Conservation (phyloP, 805 yeast species). For the Zygotorulaspora chibaensis region DNA sequence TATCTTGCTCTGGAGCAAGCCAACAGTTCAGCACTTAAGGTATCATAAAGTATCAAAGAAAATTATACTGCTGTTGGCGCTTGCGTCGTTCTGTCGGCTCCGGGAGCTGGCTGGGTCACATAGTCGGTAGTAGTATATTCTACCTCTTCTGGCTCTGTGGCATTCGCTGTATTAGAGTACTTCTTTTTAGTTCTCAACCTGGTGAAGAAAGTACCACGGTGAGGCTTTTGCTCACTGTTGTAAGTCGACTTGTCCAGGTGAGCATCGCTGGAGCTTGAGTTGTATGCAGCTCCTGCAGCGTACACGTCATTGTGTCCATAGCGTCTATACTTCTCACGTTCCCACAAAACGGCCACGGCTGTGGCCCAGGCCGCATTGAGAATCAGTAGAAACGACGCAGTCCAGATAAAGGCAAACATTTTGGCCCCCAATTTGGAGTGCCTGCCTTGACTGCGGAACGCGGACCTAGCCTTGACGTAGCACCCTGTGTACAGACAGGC, state of each 20-base stretch:
- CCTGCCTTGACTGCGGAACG: constrained; percentile 43
- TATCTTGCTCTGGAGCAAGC: neutral
- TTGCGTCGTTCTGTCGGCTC: constrained; percentile 1
- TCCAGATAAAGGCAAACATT: constrained; percentile 63
- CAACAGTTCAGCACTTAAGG: neutral
- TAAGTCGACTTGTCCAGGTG: constrained; percentile 18
- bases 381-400: constrained; percentile 11
- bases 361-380: constrained; percentile 24
- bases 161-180: constrained; percentile 1
- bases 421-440: constrained; percentile 44
- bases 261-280: constrained; percentile 15
- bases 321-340: constrained; percentile 6
- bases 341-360: constrained; percentile 10
- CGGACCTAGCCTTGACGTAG: constrained; percentile 49
- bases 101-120: constrained; percentile 3
- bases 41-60: neutral
- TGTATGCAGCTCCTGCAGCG: constrained; percentile 3
- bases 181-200: constrained; percentile 13
- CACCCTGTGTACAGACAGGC: constrained; percentile 51
- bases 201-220: constrained; percentile 10
- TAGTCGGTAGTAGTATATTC: constrained; percentile 9
- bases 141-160: constrained; percentile 9
- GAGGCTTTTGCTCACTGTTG: constrained; percentile 10
- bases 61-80: constrained; percentile 1
- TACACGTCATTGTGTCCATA: constrained; percentile 5